Evolutionary conservation across 2,329 filamentous ascomycete genomes (phyloP), one percentile per base, ranked within the genome.

Genomic region (Fusarium odoratissimum): DNA sequence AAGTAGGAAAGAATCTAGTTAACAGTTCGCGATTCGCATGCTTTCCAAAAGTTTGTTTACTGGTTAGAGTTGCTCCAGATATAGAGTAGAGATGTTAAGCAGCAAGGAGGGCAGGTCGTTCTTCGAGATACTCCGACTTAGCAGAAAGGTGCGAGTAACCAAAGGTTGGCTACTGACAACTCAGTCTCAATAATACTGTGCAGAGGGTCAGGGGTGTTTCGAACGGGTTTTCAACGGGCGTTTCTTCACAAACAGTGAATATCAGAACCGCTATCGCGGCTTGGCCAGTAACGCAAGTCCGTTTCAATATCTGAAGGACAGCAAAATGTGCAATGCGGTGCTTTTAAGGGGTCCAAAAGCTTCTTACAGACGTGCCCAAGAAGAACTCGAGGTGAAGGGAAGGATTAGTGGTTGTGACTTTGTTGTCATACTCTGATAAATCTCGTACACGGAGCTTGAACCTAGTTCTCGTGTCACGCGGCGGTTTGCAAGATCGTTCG

Each of bases 21-120:
- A 67, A 62, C 44, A 59, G 40, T 23, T 49, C 64, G 65, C 56
- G 51, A 60, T 71, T 77, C 61, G 75, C 76, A 77, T 77, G 57
- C 73, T 73, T 75, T 55, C 59, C 64, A 45, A 56, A 30, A 58
- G 54, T 33, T 48, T 63, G 35, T 55, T 64, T 49, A 62, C 51
- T 74, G 46, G 57, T 40, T 45, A 64, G 49, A 60, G 54, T 30
- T 52, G 45, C 62, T 37, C 48, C 37, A 44, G 64, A 33, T 33
- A 48, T 45, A 46, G 46, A 58, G 28, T 42, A 68, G 35, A 25
- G 45, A 56, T 23, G 51, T 61, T 48, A 35, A 62, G 61, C 55
- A 54, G 54, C 30, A 62, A 59, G 51, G 45, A 64, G 45, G 46
- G 58, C 33, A 46, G 42, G n/a, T 51, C 35, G 42, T 66, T 65